Conservation (phyloP, 768 basidiomycete genomes). For the Panaeolus papilionaceus region DNA sequence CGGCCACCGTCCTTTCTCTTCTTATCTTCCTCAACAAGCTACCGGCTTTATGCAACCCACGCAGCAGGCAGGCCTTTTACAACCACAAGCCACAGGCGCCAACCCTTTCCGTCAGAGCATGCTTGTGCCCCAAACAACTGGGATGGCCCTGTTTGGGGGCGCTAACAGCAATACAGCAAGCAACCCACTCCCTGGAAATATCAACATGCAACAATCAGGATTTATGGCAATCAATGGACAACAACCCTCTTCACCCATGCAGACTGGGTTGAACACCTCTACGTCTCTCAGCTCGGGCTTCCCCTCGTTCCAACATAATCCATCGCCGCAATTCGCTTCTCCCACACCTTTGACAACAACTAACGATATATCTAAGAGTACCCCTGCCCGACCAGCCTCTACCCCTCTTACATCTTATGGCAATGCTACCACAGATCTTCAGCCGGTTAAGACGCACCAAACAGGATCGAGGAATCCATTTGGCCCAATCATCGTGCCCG, state of each 20-base stretch:
- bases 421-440: slow-evolving; percentile 51
- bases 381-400: slow-evolving; percentile 70
- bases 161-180: slow-evolving; percentile 24
- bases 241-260: slow-evolving; percentile 22
- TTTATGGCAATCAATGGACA: slow-evolving; percentile 25
- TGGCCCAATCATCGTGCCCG: slow-evolving; percentile 69
- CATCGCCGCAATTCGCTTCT: neutral
- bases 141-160: slow-evolving; percentile 52
- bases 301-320: slow-evolving; percentile 22
- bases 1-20: slow-evolving; percentile 57
- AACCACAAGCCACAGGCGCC: slow-evolving; percentile 65
- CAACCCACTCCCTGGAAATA: slow-evolving; percentile 27
- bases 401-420: slow-evolving; percentile 64
- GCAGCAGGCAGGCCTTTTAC: slow-evolving; percentile 44
- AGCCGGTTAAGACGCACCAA: slow-evolving; percentile 83
- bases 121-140: slow-evolving; percentile 69
- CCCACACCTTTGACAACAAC: neutral
- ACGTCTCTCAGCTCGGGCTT: slow-evolving; percentile 25
- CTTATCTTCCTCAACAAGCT: slow-evolving; percentile 61
- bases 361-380: slow-evolving; percentile 27
- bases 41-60: slow-evolving; percentile 47
- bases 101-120: slow-evolving; percentile 90
- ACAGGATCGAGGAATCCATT: slow-evolving; percentile 98
- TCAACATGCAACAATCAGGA: slow-evolving; percentile 23
- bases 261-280: slow-evolving; percentile 21